These are phyloP conservation scores for Trametes cinnabarina DNA, from an alignment of 768 basidiomycete species.

Conservation along the genomic window DNA sequence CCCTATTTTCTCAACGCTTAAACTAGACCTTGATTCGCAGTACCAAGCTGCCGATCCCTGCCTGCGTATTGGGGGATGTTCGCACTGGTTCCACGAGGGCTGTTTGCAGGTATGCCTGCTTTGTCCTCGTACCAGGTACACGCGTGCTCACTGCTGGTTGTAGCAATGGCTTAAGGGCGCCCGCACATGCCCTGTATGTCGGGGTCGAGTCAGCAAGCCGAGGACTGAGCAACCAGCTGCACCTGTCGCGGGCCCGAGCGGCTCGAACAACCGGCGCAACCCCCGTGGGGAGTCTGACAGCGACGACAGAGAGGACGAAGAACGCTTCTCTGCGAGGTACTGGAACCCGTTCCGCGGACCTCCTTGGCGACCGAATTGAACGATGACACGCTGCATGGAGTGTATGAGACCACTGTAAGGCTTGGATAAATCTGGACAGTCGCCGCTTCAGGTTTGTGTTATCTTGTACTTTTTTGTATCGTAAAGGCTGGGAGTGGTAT, in stretches of 20 bases:
- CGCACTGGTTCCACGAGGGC: conserved; percentile 77
- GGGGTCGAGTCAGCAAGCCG: too few species aligned
- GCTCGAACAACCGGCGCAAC: too few species aligned
- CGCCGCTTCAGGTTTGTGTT: too few species aligned
- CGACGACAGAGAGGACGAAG: background rate
- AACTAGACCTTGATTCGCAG: too few species aligned
- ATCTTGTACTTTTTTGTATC: too few species aligned
- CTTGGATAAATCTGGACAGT: too few species aligned
- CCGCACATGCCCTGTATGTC: conserved; percentile 49
- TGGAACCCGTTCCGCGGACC: background rate
- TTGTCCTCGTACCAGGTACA: background rate
- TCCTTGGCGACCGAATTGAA: too few species aligned
- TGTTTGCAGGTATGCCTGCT: conserved; percentile 63
- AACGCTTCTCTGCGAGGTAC: background rate
- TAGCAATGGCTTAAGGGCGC: conserved; percentile 82
- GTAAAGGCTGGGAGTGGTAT: too few species aligned
- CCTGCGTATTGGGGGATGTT: conserved; percentile 64
- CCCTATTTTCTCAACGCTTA: background rate
- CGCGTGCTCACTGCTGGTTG: conserved; percentile 3
- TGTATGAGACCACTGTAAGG: too few species aligned
- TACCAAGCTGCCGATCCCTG: conserved; percentile 62
- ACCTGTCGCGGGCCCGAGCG: too few species aligned
- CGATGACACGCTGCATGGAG: too few species aligned
- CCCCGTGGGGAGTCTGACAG: background rate
- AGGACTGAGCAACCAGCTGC: too few species aligned